These are phyloP conservation scores for Litchi chinensis DNA, from an alignment of 345 rosid genomes.

Conservation along the genomic window DNA sequence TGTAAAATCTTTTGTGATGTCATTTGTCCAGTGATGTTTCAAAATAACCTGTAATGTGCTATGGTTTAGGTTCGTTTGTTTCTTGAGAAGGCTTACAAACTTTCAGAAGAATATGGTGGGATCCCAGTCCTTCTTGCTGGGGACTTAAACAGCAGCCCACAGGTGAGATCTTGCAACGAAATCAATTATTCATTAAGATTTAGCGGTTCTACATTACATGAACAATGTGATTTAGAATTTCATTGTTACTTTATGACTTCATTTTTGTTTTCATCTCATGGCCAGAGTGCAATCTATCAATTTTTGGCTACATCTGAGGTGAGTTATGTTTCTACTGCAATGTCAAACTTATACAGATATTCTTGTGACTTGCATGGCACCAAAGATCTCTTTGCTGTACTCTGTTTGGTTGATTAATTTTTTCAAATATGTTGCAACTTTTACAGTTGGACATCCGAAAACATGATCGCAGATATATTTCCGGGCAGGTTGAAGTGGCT, in stretches of 20 bases:
- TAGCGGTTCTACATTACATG: neutral
- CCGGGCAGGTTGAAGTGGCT: slow-evolving; percentile 56
- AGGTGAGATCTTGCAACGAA: slow-evolving; percentile 43
- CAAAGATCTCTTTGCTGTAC: neutral
- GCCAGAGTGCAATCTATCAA: slow-evolving; percentile 85
- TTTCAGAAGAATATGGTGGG: slow-evolving; percentile 79
- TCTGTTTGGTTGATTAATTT: neutral
- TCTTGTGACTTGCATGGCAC: slow-evolving; percentile 3
- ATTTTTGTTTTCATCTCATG: slow-evolving; percentile 29
- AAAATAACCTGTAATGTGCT: neutral
- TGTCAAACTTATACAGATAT: slow-evolving; percentile 11
- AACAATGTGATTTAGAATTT: neutral
- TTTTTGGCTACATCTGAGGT: slow-evolving; percentile 84
- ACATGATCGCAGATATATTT: slow-evolving; percentile 67
- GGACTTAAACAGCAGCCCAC: slow-evolving; percentile 80
- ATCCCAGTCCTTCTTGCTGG: slow-evolving; percentile 83
- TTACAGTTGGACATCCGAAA: slow-evolving; percentile 67
- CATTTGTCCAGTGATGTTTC: slow-evolving; percentile 6
- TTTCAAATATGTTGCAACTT: slow-evolving; percentile 9
- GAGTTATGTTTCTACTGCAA: slow-evolving; percentile 35
- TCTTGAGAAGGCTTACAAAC: slow-evolving; percentile 72
- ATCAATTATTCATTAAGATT: neutral
- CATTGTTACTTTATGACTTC: slow-evolving; percentile 17
- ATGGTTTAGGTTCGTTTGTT: slow-evolving; percentile 65
- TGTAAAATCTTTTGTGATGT: neutral